Percentiles rank a stretch among this genome's conserved stretches.
These are phyloP conservation scores for Gossypium stocksii DNA, from an alignment of 345 rosid species.

Conservation along the genomic window DNA sequence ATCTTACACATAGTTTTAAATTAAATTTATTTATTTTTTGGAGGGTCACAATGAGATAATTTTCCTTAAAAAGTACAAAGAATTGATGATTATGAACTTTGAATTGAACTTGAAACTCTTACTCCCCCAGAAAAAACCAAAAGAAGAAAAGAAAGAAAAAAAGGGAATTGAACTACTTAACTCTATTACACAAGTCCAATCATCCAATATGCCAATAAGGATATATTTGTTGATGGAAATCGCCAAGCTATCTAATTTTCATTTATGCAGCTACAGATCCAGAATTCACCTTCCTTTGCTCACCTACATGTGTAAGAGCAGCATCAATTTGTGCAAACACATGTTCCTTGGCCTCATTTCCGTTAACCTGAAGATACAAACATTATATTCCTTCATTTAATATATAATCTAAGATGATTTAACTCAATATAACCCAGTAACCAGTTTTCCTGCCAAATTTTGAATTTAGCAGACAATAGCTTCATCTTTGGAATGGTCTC, in stretches of 20 bases:
- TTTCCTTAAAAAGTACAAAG: not conserved
- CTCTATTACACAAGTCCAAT: not conserved
- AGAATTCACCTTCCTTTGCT: slow-evolving; percentile 10
- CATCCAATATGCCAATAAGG: not conserved
- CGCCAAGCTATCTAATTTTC: not conserved
- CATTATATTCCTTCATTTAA: not conserved
- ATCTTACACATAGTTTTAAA: not conserved
- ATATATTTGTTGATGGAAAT: not conserved
- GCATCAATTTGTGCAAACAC: slow-evolving; percentile 13
- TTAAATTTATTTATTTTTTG: not conserved
- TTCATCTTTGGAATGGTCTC: not conserved
- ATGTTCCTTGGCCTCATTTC: slow-evolving; percentile 7
- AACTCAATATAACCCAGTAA: not conserved
- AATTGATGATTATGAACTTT: not conserved
- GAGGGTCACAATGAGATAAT: not conserved
- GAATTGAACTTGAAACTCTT: not conserved
- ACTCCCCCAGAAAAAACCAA: not conserved
- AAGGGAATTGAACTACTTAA: not conserved
- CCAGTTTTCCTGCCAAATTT: not conserved
- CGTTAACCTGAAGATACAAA: slow-evolving; percentile 9
- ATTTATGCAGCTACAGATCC: slow-evolving; percentile 8
- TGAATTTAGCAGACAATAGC: not conserved
- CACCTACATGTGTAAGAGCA: slow-evolving; percentile 6
- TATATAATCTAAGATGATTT: not conserved
- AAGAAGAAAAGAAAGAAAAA: not conserved